Evolutionary conservation across 768 basidiomycete species (phyloP).

Genomic region (Suillus clintonianus): DNA sequence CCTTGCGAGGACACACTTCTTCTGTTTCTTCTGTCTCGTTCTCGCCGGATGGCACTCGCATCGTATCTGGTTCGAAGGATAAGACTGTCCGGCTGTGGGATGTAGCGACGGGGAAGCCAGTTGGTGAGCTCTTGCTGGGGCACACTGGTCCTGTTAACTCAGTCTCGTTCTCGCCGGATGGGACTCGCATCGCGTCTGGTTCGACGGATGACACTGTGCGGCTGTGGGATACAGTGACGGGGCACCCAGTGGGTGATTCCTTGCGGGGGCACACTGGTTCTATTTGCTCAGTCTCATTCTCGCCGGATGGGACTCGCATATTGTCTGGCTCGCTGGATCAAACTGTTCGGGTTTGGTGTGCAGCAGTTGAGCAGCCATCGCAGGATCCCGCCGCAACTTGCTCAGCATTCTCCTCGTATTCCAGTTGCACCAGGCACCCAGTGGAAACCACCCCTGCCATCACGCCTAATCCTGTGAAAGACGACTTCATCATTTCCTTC

Average conservation of each 20-base stretch:
- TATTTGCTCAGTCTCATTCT: not conserved
- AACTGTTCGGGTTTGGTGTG: slow-evolving; percentile 10
- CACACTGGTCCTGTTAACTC: slow-evolving; percentile 10
- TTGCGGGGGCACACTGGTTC: slow-evolving; percentile 2
- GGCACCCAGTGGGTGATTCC: not conserved
- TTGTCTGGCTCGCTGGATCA: not conserved
- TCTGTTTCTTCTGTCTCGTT: slow-evolving; percentile 6
- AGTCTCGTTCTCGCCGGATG: slow-evolving; percentile 19
- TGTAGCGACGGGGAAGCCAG: slow-evolving; percentile 4
- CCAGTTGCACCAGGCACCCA: not conserved
- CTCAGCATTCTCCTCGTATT: not conserved
- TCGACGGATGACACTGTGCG: slow-evolving; percentile 9
- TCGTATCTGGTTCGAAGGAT: slow-evolving; percentile 9
- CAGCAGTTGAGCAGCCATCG: not conserved
- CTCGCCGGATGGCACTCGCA: slow-evolving; percentile 11
- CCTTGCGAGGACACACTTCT: slow-evolving; percentile 9
- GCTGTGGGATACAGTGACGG: slow-evolving; percentile 4
- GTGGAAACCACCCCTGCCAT: not conserved
- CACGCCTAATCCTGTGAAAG: not conserved
- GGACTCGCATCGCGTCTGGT: slow-evolving; percentile 8
- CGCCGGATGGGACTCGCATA: slow-evolving; percentile 4
- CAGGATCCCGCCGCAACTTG: not conserved
- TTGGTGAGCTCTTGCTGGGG: slow-evolving; percentile 8
- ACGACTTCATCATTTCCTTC: not conserved
- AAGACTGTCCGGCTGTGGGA: slow-evolving; percentile 13